Evolutionary conservation across 441 rosid species (phyloP).

Genomic region (Adansonia grandidieri): DNA sequence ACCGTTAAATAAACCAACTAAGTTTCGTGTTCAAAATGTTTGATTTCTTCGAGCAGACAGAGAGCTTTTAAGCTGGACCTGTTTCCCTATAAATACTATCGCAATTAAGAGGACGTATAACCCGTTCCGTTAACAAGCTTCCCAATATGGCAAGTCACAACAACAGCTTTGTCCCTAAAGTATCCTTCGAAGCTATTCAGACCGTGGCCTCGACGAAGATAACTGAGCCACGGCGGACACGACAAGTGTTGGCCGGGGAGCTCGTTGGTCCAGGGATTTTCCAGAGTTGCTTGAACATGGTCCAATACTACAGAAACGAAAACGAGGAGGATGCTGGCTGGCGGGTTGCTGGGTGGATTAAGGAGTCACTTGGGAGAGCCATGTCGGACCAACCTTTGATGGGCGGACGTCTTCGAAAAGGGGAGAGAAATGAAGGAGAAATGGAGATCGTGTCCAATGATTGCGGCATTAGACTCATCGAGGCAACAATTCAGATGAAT

Average conservation of each 20-base stretch:
- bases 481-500: constrained; percentile 48
- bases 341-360: constrained; percentile 65
- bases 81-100: neutral
- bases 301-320: constrained; percentile 48
- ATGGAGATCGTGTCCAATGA: constrained; percentile 76
- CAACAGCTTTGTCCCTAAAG: constrained; percentile 18
- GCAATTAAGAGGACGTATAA: neutral
- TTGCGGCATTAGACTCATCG: constrained; percentile 63
- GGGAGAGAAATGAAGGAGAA: constrained; percentile 38
- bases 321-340: constrained; percentile 58
- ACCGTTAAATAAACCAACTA: neutral
- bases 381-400: constrained; percentile 58
- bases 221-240: constrained; percentile 52
- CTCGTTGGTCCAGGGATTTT: constrained; percentile 44
- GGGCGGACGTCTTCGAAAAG: constrained; percentile 54
- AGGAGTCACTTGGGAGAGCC: constrained; percentile 62
- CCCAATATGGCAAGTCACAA: constrained; percentile 26
- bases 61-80: no score
- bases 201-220: constrained; percentile 45
- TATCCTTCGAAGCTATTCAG: constrained; percentile 50
- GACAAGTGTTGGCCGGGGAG: constrained; percentile 39
- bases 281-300: constrained; percentile 49
- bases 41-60: neutral
- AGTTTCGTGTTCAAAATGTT: neutral
- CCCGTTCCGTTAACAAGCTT: neutral